phyloP scores from a whole-genome alignment of 768 basidiomycete genomes.

The Pilatotrama ljubarskyi region DNA sequence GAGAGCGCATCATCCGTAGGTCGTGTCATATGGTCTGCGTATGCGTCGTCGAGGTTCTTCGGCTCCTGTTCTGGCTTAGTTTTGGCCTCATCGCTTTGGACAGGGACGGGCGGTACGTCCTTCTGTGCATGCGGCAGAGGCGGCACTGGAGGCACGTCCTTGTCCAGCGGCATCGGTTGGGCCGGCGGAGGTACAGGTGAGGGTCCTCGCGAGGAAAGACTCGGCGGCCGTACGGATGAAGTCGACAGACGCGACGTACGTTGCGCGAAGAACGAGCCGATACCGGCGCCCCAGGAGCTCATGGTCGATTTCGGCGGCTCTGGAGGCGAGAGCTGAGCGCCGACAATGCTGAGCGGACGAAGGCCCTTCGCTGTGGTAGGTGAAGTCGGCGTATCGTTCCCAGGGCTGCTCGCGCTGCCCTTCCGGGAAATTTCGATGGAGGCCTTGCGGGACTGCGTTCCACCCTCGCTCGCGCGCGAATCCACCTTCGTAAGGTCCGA shows the following conservation, averaged over 20 bases:
- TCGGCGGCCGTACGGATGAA: slow-evolving; percentile 11
- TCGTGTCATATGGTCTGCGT: background rate
- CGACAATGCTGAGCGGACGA: slow-evolving; percentile 32
- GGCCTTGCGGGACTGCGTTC: background rate
- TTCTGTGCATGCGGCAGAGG: slow-evolving; percentile 10
- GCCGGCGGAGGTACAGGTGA: slow-evolving; percentile 22
- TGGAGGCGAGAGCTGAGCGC: slow-evolving; percentile 24
- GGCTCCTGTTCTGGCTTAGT: background rate
- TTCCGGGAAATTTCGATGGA: slow-evolving; percentile 2
- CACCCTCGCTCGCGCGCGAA: slow-evolving; percentile 8
- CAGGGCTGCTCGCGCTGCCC: slow-evolving; percentile 5
- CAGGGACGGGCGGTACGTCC: slow-evolving; percentile 12
- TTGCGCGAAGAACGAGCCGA: slow-evolving; percentile 50
- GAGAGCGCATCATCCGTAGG: slow-evolving; percentile 13
- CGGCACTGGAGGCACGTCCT: slow-evolving; percentile 14
- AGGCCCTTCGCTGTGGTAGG: slow-evolving; percentile 22
- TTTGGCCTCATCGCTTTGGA: background rate
- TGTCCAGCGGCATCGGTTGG: slow-evolving; percentile 10
- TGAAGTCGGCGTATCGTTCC: slow-evolving; percentile 15
- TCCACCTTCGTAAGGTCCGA: slow-evolving; percentile 20
- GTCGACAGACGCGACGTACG: slow-evolving; percentile 39
- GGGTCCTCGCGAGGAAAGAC: slow-evolving; percentile 15
- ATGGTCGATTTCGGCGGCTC: slow-evolving; percentile 33
- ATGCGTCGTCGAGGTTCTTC: slow-evolving; percentile 24
- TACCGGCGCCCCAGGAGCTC: slow-evolving; percentile 43